Percentiles rank a stretch among this genome's conserved stretches.
These are phyloP conservation scores for Neofusicoccum ribis DNA, from an alignment of 2,329 filamentous ascomycete species.

Conservation along the genomic window DNA sequence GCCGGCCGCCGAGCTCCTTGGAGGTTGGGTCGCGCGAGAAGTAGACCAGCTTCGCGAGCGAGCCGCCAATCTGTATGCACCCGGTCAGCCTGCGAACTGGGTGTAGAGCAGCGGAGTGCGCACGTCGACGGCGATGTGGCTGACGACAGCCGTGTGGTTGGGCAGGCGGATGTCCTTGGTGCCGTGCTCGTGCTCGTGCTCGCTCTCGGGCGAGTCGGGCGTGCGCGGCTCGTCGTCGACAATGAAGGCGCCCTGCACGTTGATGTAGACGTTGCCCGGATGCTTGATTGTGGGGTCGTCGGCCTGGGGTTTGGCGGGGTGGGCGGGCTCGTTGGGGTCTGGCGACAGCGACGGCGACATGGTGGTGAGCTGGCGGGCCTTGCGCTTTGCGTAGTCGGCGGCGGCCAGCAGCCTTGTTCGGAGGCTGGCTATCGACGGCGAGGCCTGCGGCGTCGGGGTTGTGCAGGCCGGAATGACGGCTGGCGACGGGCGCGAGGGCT, in stretches of 20 bases:
- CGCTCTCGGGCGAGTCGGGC: slow-evolving; percentile 40
- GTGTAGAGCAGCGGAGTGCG: slow-evolving; percentile 39
- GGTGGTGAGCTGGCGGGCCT: not conserved
- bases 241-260: slow-evolving; percentile 94
- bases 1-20: slow-evolving; percentile 76
- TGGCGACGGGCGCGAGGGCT: not conserved
- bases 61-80: slow-evolving; percentile 77
- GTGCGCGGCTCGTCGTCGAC: slow-evolving; percentile 69
- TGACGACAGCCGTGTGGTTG: slow-evolving; percentile 92
- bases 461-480: slow-evolving; percentile 11
- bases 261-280: slow-evolving; percentile 80
- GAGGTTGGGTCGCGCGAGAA: slow-evolving; percentile 86
- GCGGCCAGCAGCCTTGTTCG: slow-evolving; percentile 8
- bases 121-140: slow-evolving; percentile 95
- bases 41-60: slow-evolving; percentile 94
- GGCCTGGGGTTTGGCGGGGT: not conserved
- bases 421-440: slow-evolving; percentile 3
- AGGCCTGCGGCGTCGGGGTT: not conserved
- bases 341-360: slow-evolving; percentile 16
- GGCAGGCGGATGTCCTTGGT: slow-evolving; percentile 94
- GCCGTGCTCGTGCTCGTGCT: slow-evolving; percentile 63
- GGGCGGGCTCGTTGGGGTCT: not conserved
- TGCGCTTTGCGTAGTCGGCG: slow-evolving; percentile 3
- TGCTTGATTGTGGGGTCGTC: slow-evolving; percentile 57
- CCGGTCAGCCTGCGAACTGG: not conserved